Evolutionary conservation across 2,329 filamentous ascomycete genomes (phyloP), one percentile per base, ranked within the genome.

Genomic region (Mariannaea sp.): DNA sequence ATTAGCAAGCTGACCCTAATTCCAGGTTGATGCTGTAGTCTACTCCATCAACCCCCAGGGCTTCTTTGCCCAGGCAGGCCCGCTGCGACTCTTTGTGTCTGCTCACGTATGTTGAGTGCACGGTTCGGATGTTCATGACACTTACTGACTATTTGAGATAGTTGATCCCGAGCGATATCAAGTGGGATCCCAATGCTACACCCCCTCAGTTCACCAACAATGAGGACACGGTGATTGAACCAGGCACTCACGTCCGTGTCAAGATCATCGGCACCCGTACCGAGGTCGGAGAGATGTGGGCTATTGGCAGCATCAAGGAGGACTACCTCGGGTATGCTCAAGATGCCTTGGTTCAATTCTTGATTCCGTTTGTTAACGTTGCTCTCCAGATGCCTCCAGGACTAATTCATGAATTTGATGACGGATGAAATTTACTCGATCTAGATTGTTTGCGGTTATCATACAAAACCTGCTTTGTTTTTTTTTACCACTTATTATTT

Each of bases 161-260:
- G 90, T 85, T 94, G 76, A 97, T 99, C 65, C 92, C 94, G 1
- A 83, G 84, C 60, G 90, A 95, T 59, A 91, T 97, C 74, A 94
- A 91, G 74, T 97, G 90, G 80, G 93, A 97, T 70, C 89, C 91
- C 40, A 96, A 96, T 66, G 92, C 93, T 45, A 96, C 93, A 30
- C 94, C 94, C n/a, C 92, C 93, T 3, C 91, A 96, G 68, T 99
- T 92, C 73, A 96, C 92, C 32, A 93, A 99, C 72, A 93, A 96
- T 67, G 91, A 90, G 58, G 94, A 96, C 61, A 90, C 92, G 61
- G 87, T 92, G 29, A 96, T 99, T 67, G 92, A 97, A 75, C 91
- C 92, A 55, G 91, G 92, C 41, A 95, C 92, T 13, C 93, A 96
- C 65, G 85, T 99, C 59, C 89, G 94, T 40, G 85, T 97, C 61